Base-by-base conservation (phyloP, 257 asterid genomes). In the Orobanche coerulescens region DNA sequence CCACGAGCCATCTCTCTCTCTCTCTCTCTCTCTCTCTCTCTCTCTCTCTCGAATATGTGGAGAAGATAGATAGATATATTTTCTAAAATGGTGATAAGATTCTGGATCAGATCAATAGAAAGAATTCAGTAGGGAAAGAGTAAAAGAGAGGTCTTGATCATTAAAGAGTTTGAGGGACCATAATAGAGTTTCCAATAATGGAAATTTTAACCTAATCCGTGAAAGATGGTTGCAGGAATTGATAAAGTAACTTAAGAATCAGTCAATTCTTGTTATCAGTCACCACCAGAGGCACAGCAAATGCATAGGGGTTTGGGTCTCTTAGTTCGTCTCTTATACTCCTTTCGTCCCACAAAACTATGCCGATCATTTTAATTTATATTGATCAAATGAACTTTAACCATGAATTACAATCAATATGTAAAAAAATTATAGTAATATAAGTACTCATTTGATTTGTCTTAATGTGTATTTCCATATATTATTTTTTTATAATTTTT, bases 1-100 rank as follows among this genome's bases (percentile, higher is more conserved):
- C 98, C 98, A 65, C 97, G 87, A 70, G 98, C 95, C 97, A 89
- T 92, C 23, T 14, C 47, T 26, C 53, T 36, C 23, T 20, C 58
- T 48, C 30, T 69, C 44, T 58, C 53, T 36, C 23, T 20, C 58
- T 48, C 30, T 69, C 44, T 92, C 23, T 14, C 47, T 26, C 53
- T 36, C 23, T 20, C 58, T 48, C 30, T 69, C 44, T 58, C n/a
- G n/a, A n/a, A n/a, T n/a, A n/a, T n/a, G n/a, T n/a, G n/a, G n/a
- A n/a, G n/a, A n/a, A n/a, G n/a, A 34, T 57, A 37, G 33, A 5
- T 33, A 8, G 16, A 4, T 4, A 28, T 7, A 28, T 61, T 66
- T 62, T 34, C 28, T 3, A 1, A 24, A 22, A 69, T 46, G 68
- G 76, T 59, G 82, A 57, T 61, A 40, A 69, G 66, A 46, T 16